Evolutionary conservation across 2,329 filamentous ascomycete genomes (phyloP).

Genomic region (Domatiomyces globalis): DNA sequence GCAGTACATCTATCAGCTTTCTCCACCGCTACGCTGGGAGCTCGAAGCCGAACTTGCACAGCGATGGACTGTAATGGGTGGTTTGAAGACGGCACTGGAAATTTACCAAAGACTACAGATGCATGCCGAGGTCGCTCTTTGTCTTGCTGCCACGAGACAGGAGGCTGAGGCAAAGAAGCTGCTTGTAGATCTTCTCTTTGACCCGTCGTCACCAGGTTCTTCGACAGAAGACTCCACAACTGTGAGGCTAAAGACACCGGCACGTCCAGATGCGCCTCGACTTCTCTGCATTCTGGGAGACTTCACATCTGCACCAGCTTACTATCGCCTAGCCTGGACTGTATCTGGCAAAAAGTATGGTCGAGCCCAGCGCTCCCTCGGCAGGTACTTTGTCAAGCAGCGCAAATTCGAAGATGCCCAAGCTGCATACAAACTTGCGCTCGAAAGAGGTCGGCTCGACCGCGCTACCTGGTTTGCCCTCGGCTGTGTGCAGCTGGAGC

Average conservation of each 20-base stretch:
- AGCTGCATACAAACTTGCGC: conserved; percentile 63
- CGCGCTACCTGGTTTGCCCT: conserved; percentile 77
- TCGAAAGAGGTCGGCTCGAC: conserved; percentile 67
- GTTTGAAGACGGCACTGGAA: conserved; percentile 75
- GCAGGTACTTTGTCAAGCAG: conserved; percentile 56
- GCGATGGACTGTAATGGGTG: conserved; percentile 82
- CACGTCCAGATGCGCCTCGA: conserved; percentile 62
- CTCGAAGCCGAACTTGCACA: conserved; percentile 85
- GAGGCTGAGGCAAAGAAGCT: conserved; percentile 72
- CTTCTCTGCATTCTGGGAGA: conserved; percentile 91
- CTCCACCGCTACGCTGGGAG: conserved; percentile 79
- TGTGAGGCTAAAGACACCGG: conserved; percentile 53
- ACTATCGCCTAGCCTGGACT: conserved; percentile 75
- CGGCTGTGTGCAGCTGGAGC: conserved; percentile 71
- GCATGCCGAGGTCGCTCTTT: conserved; percentile 90
- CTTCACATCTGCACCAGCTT: conserved; percentile 59
- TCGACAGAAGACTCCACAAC: conserved; percentile 50
- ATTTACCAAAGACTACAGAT: conserved; percentile 89
- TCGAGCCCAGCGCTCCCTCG: conserved; percentile 74
- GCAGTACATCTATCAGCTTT: conserved; percentile 69
- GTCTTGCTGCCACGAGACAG: conserved; percentile 62
- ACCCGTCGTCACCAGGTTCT: conserved; percentile 31
- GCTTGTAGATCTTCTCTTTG: conserved; percentile 63
- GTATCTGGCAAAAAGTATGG: conserved; percentile 69
- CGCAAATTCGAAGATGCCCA: conserved; percentile 56